Evolutionary conservation across 768 basidiomycete species (phyloP).

Genomic region (Boletus pseudopeckii): DNA sequence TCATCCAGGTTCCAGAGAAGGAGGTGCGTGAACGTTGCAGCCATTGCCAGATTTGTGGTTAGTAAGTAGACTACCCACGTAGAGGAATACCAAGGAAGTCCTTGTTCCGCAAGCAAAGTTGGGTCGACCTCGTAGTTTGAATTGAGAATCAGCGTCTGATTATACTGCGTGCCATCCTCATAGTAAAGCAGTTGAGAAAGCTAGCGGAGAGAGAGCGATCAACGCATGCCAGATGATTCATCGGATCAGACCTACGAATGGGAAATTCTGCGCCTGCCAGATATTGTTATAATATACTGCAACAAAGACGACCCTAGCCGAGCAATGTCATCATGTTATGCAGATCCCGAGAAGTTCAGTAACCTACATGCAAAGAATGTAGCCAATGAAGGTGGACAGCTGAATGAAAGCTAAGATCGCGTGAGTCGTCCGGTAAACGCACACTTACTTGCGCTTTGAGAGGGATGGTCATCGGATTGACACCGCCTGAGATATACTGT

Average conservation of each 20-base stretch:
- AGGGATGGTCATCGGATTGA: slow-evolving; percentile 54
- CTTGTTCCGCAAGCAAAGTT: slow-evolving; percentile 43
- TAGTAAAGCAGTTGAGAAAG: slow-evolving; percentile 51
- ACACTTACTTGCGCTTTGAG: slow-evolving; percentile 44
- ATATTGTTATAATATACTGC: slow-evolving; percentile 45
- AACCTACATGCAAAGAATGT: slow-evolving; percentile 53
- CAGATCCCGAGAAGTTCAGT: background rate
- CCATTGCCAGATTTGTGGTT: slow-evolving; percentile 32
- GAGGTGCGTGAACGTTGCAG: slow-evolving; percentile 50
- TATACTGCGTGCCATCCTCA: slow-evolving; percentile 49
- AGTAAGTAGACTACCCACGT: slow-evolving; percentile 23
- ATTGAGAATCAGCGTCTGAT: slow-evolving; percentile 54
- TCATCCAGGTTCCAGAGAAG: slow-evolving; percentile 52
- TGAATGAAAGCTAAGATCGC: background rate
- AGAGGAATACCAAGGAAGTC: slow-evolving; percentile 29
- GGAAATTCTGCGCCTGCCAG: slow-evolving; percentile 59
- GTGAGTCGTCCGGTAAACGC: background rate
- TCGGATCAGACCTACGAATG: slow-evolving; percentile 45
- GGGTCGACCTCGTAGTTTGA: slow-evolving; percentile 49
- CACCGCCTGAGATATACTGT: slow-evolving; percentile 27
- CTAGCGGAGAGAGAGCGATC: slow-evolving; percentile 12
- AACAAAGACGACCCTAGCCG: slow-evolving; percentile 35
- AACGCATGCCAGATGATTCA: background rate
- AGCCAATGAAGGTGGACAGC: slow-evolving; percentile 49
- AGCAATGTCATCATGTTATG: slow-evolving; percentile 1